Base-by-base conservation (phyloP, 1,284 basidiomycete genomes). In the Xerocomus amazonicus region DNA sequence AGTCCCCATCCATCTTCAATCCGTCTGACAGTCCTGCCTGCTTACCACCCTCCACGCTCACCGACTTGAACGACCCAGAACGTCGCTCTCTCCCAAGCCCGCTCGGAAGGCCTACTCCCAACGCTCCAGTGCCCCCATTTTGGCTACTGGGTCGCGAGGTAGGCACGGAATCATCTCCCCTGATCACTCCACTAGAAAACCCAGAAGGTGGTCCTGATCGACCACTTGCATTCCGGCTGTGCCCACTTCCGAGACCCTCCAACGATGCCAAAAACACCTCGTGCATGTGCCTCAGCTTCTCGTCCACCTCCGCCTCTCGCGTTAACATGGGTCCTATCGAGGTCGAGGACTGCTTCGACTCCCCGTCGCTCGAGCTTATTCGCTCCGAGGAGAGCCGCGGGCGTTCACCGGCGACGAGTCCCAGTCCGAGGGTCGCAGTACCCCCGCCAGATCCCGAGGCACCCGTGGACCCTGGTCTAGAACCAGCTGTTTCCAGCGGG, bases 241-340 rank as follows among this genome's bases (percentile, higher is more conserved):
- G 44, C 16, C 57, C 53, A 16, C 62, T 64, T 34, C 70, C 71
- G 3, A 80, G 66, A n/a, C 77, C 79, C 47, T 79, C 75, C 6
- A 88, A 65, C 48, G 78, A 83, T 47, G 74, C 75, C 56, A 79
- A 57, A 64, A 87, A 88, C 41, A 72, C 69, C 53, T 81, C 81
- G 51, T 84, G 80, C 83, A 88, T 84, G 65, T 73, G 72, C 48
- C 68, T 70, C 50, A 88, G 61, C 52, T 76, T 71, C 61, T 80
- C 81, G 41, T 85, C 84, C 5, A 88, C 79, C 38, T 81, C 84
- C 6, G 72, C 71, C 56, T 77, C 78, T 35, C 71, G 79, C 9
- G 84, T 83, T 32, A 85, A 67, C 73, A 87, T 76, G 4, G 73
- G 68, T 3, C 74, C 72, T 57, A 51, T 58, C 36, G 54, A 56